Percentiles rank a stretch among this genome's conserved stretches.
Evolutionary conservation across 139 green algal species (phyloP).

Genomic region (Coccomyxa sp.): DNA sequence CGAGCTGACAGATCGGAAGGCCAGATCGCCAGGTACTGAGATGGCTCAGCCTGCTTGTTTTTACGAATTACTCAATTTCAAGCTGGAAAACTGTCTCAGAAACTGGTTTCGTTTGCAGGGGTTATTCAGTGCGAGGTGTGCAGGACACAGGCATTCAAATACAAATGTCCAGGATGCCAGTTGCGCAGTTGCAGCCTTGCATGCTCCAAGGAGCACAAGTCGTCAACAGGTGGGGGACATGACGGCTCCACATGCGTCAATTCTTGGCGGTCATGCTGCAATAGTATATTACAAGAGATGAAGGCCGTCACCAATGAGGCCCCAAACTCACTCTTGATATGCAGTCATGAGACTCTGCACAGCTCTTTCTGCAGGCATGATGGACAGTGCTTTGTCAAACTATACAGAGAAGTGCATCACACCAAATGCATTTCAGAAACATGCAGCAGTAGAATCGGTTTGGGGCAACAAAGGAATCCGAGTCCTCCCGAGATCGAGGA

Average conservation of each 20-base stretch:
- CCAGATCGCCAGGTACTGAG: no score
- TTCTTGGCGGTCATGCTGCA: no score
- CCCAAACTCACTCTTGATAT: not conserved
- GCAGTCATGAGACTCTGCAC: not conserved
- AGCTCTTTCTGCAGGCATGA: not conserved
- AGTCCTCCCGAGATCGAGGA: not conserved
- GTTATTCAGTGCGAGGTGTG: not conserved
- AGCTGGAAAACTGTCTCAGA: not conserved
- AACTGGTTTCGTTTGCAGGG: not conserved
- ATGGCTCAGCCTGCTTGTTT: not conserved
- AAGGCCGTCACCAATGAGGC: not conserved
- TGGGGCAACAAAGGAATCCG: not conserved
- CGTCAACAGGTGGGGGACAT: not conserved
- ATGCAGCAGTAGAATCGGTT: no score
- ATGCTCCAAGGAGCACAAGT: constrained; percentile 63
- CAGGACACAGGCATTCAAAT: constrained; percentile 8
- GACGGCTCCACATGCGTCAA: no score
- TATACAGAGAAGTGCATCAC: not conserved
- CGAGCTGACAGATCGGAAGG: no score
- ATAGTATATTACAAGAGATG: not conserved
- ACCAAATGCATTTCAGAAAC: no score
- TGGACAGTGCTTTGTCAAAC: not conserved
- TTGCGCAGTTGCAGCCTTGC: constrained; percentile 56
- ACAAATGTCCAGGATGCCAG: constrained; percentile 59
- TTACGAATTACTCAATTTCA: not conserved